A percentile compares a stretch with the other conserved stretches of the same genome.
phyloP scores from a whole-genome alignment of 1,284 basidiomycete genomes.

The Pseudozyma thailandica region DNA sequence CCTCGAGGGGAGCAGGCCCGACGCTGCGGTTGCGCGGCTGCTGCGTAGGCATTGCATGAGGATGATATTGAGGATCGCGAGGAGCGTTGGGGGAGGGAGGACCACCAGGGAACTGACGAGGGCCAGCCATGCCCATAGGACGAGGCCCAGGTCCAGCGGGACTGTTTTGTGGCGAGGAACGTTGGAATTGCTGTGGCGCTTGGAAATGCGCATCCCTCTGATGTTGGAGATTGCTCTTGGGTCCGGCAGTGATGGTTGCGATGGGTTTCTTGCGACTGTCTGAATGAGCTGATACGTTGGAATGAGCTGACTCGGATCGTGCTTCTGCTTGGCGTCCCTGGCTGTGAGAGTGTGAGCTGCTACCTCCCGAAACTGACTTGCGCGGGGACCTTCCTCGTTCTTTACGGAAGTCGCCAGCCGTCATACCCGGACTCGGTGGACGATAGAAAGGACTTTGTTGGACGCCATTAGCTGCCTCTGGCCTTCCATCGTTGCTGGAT shows the following conservation, averaged over 20 bases:
- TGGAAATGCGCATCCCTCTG: slow-evolving; percentile 15
- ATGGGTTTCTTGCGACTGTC: slow-evolving; percentile 26
- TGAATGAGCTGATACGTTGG: slow-evolving; percentile 8
- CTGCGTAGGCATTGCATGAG: slow-evolving; percentile 2
- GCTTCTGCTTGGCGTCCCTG: background rate
- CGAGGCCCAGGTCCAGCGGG: slow-evolving; percentile 18
- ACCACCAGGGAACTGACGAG: slow-evolving; percentile 30
- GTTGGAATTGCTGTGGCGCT: background rate
- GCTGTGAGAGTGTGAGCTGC: slow-evolving; percentile 5
- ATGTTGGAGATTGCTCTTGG: slow-evolving; percentile 37
- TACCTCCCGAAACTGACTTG: slow-evolving; percentile 13
- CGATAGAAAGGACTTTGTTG: slow-evolving; percentile 26
- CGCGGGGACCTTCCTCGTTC: slow-evolving; percentile 36
- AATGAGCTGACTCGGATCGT: slow-evolving; percentile 15
- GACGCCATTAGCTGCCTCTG: slow-evolving; percentile 20
- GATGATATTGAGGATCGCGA: slow-evolving; percentile 1
- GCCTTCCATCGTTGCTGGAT: slow-evolving; percentile 58
- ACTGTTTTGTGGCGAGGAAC: slow-evolving; percentile 13
- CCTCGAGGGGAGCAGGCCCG: slow-evolving; percentile 38
- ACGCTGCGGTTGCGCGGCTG: slow-evolving; percentile 8
- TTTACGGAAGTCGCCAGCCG: slow-evolving; percentile 46
- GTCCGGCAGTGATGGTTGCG: slow-evolving; percentile 42
- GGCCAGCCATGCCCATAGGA: slow-evolving; percentile 20
- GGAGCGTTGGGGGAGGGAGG: slow-evolving; percentile 6
- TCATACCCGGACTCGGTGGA: slow-evolving; percentile 42